phyloP scores from a whole-genome alignment of 2,329 filamentous ascomycete species.

The Mycosphaerella arachidis region DNA sequence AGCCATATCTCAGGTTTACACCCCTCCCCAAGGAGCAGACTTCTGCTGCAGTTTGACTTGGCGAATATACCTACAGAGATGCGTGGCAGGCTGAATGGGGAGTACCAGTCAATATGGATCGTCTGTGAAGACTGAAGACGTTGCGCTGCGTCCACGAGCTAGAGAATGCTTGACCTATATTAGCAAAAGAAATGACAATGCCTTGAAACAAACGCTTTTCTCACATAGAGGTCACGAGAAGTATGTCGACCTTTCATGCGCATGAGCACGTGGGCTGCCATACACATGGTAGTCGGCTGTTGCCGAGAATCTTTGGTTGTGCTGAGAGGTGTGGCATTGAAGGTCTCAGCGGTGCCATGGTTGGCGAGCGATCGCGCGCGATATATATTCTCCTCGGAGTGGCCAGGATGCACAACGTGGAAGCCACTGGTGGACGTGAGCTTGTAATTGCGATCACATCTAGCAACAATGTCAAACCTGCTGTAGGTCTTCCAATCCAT shows the following conservation, averaged over 20 bases:
- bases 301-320: not conserved
- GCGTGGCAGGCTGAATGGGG: slow-evolving; percentile 27
- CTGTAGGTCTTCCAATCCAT: not conserved
- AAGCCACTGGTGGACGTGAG: not conserved
- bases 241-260: not conserved
- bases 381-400: not conserved
- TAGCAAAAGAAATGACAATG: not conserved
- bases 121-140: not conserved
- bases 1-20: slow-evolving; percentile 59
- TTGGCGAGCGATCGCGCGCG: not conserved
- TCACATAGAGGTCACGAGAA: not conserved
- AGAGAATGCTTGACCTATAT: not conserved
- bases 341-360: not conserved
- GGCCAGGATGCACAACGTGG: not conserved
- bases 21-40: slow-evolving; percentile 57
- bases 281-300: not conserved
- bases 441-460: not conserved
- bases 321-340: not conserved
- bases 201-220: not conserved
- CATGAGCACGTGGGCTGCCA: not conserved
- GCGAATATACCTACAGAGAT: slow-evolving; percentile 15
- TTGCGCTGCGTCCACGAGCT: not conserved
- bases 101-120: not conserved
- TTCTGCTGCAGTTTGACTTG: slow-evolving; percentile 38
- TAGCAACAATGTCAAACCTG: not conserved